Conservation (phyloP, 257 asterid species). For the Ligustrum vulgare region DNA sequence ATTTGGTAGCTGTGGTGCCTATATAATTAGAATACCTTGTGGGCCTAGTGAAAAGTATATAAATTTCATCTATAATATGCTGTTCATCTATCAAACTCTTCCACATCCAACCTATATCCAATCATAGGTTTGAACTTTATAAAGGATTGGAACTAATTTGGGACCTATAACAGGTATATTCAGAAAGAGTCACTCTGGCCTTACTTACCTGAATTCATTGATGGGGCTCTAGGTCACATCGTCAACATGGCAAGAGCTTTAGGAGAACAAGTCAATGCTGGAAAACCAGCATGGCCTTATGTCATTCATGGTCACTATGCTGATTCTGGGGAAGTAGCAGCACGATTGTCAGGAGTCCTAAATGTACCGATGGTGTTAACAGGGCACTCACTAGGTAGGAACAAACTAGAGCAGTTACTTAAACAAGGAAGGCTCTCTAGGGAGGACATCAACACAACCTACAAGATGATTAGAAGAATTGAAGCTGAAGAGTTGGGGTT, state of each 20-base stretch:
- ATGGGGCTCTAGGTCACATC: slow-evolving; percentile 61
- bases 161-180: slow-evolving; percentile 36
- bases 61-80: background rate
- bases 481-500: slow-evolving; percentile 66
- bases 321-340: slow-evolving; percentile 66
- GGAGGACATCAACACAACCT: slow-evolving; percentile 60
- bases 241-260: slow-evolving; percentile 57
- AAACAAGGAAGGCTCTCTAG: slow-evolving; percentile 64
- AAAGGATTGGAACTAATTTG: background rate
- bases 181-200: slow-evolving; percentile 68
- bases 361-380: slow-evolving; percentile 67
- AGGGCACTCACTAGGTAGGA: slow-evolving; percentile 68
- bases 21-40: slow-evolving; percentile 63
- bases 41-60: slow-evolving; percentile 53
- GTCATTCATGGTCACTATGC: slow-evolving; percentile 76
- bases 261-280: slow-evolving; percentile 50
- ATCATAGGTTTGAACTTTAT: background rate
- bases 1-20: slow-evolving; percentile 61
- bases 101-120: background rate
- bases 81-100: background rate
- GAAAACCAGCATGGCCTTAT: slow-evolving; percentile 62
- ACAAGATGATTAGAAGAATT: slow-evolving; percentile 58
- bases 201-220: slow-evolving; percentile 55
- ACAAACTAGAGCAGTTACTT: slow-evolving; percentile 63
- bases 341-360: slow-evolving; percentile 53